Base-by-base conservation (phyloP, 1,284 basidiomycete species). In the Cryptococcus depauperatus region DNA sequence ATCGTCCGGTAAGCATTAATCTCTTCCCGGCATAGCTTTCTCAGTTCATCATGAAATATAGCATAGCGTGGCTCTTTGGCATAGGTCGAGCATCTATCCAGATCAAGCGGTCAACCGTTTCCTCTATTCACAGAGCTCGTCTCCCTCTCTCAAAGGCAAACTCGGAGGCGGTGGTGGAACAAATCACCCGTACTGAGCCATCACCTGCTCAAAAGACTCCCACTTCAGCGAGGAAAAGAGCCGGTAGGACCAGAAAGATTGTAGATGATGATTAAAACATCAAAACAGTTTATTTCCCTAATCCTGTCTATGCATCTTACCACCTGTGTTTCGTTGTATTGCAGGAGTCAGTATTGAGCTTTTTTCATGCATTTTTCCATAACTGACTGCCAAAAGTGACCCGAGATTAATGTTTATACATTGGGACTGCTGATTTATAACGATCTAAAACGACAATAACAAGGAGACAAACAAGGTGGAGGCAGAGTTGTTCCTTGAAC, bases 1-100 rank as follows among this genome's bases (percentile, higher is more conserved):
- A 3, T 52, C 8, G 58, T 68, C 16, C 54, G 70, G 66, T 68
- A 39, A 48, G 64, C 41, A 10, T 41, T 10, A 22, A n/a, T 32
- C 19, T 19, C n/a, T 13, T 35, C 18, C 30, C 11, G n/a, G n/a
- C 21, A 21, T 23, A n/a, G 16, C 21, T 39, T 22, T 13, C n/a
- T 35, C 28, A 27, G 21, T 11, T 26, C 35, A 16, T 10, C 25
- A 22, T 32, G n/a, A 30, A 9, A 25, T 35, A 34, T 26, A 50
- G 48, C 21, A n/a, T 45, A 6, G 35, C 43, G 32, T 51, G 50
- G 50, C 34, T 51, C 10, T 16, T 48, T 4, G 46, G 50, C 25
- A 40, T 51, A 19, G 50, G 43, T 9, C 43, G 50, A 26, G 21
- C 32, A 21, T 19, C 41, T 21, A 14, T 32, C 16, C 13, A n/a